These are phyloP conservation scores for Pseudogymnoascus sp. DNA, from an alignment of 2,329 filamentous ascomycete species.

Conservation along the genomic window DNA sequence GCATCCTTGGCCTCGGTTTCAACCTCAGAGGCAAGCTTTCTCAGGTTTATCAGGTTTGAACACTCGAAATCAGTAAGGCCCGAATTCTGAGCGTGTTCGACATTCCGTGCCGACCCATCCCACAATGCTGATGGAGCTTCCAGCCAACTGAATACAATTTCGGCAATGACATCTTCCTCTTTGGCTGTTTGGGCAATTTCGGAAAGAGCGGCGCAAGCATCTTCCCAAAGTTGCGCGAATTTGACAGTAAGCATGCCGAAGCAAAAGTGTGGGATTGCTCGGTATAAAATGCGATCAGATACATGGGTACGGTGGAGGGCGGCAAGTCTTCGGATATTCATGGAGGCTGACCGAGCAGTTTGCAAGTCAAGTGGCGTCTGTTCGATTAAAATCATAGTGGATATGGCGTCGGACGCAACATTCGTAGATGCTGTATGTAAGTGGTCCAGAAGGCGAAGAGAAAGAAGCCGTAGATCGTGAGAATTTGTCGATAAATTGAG, in stretches of 20 bases:
- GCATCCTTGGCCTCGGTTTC: constrained; percentile 46
- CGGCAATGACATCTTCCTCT: constrained; percentile 65
- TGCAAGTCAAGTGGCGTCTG: constrained; percentile 70
- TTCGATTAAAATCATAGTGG: constrained; percentile 70
- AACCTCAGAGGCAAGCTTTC: constrained; percentile 42
- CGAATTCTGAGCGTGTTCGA: constrained; percentile 29
- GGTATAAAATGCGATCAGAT: constrained; percentile 56
- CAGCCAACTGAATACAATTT: constrained; percentile 73
- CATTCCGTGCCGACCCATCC: constrained; percentile 36
- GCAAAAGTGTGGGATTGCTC: constrained; percentile 70
- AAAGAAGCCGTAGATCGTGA: constrained; percentile 63
- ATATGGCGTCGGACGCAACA: constrained; percentile 43
- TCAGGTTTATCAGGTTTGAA: constrained; percentile 58
- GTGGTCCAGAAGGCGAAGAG: constrained; percentile 62
- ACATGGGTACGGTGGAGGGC: constrained; percentile 49
- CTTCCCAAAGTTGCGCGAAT: constrained; percentile 80
- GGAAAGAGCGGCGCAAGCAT: constrained; percentile 67
- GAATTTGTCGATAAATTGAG: constrained; percentile 68
- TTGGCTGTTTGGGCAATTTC: constrained; percentile 60
- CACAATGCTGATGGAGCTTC: constrained; percentile 47
- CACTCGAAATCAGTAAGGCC: constrained; percentile 75
- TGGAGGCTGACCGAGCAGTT: constrained; percentile 68
- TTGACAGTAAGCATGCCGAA: constrained; percentile 86
- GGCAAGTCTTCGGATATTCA: constrained; percentile 70
- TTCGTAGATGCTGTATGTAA: constrained; percentile 44